Evolutionary conservation across 2,329 filamentous ascomycete genomes (phyloP).

Genomic region (Colletotrichum musicola): DNA sequence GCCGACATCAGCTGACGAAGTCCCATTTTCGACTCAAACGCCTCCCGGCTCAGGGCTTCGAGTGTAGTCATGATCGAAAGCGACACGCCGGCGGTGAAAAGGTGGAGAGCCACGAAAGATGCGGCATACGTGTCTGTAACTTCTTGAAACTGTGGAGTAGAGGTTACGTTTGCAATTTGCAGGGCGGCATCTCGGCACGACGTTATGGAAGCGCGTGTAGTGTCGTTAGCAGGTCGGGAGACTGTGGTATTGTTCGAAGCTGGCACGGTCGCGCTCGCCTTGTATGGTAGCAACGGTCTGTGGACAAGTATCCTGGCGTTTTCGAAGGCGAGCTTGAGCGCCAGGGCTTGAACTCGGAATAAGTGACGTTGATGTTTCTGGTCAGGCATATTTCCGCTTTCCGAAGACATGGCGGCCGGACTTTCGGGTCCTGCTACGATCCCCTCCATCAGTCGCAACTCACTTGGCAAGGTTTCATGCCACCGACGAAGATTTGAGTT

Average conservation of each 20-base stretch:
- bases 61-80: constrained; percentile 42
- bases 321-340: constrained; percentile 49
- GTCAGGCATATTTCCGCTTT: neutral
- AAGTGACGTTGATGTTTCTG: constrained; percentile 23
- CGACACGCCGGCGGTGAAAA: constrained; percentile 44
- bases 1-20: constrained; percentile 44
- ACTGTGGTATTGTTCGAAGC: neutral
- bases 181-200: constrained; percentile 43
- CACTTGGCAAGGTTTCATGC: neutral
- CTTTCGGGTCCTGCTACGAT: neutral
- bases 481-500: neutral
- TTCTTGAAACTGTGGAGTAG: constrained; percentile 28
- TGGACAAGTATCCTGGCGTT: constrained; percentile 50
- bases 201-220: constrained; percentile 24
- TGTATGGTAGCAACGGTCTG: constrained; percentile 44
- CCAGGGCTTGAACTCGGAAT: constrained; percentile 49
- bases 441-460: neutral
- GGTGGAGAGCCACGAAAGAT: constrained; percentile 43
- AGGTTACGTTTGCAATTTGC: constrained; percentile 40
- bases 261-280: constrained; percentile 1
- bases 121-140: constrained; percentile 43
- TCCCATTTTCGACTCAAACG: constrained; percentile 41
- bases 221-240: neutral
- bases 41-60: constrained; percentile 41
- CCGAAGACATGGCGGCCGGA: neutral